A percentile compares a stretch with the other conserved stretches of the same genome.
phyloP scores from a whole-genome alignment of 768 basidiomycete species.

The Leccinum variicolor region DNA sequence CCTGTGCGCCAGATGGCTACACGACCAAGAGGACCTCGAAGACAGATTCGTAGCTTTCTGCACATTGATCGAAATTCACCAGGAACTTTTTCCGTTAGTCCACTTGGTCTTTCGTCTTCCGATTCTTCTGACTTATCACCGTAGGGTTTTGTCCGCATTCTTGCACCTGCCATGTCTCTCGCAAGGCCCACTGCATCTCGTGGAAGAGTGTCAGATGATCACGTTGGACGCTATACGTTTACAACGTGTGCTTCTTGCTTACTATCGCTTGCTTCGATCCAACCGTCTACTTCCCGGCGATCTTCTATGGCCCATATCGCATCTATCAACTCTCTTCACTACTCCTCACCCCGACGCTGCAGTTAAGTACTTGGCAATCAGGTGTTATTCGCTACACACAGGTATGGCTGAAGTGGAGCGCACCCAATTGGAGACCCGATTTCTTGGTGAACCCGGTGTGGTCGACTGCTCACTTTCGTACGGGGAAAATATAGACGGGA shows the following conservation, averaged over 20 bases:
- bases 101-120: background rate
- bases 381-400: constrained; percentile 72
- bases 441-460: constrained; percentile 56
- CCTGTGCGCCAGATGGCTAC: constrained; percentile 78
- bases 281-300: constrained; percentile 65
- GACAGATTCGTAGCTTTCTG: constrained; percentile 59
- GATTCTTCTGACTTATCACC: background rate
- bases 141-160: constrained; percentile 56
- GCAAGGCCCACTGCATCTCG: constrained; percentile 53
- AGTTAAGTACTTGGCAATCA: constrained; percentile 66
- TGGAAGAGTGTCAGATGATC: constrained; percentile 32
- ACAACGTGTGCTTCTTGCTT: constrained; percentile 70
- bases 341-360: constrained; percentile 60
- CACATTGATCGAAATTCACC: constrained; percentile 61
- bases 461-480: constrained; percentile 64
- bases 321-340: constrained; percentile 42
- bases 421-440: constrained; percentile 55
- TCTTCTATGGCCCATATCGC: constrained; percentile 55
- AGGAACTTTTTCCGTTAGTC: constrained; percentile 70
- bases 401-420: constrained; percentile 79
- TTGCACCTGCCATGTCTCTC: constrained; percentile 40
- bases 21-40: constrained; percentile 45
- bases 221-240: constrained; percentile 44
- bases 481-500: constrained; percentile 48
- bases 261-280: constrained; percentile 75